Evolutionary conservation across 148 eudicot genomes (phyloP).

Genomic region (Silene uniflora): DNA sequence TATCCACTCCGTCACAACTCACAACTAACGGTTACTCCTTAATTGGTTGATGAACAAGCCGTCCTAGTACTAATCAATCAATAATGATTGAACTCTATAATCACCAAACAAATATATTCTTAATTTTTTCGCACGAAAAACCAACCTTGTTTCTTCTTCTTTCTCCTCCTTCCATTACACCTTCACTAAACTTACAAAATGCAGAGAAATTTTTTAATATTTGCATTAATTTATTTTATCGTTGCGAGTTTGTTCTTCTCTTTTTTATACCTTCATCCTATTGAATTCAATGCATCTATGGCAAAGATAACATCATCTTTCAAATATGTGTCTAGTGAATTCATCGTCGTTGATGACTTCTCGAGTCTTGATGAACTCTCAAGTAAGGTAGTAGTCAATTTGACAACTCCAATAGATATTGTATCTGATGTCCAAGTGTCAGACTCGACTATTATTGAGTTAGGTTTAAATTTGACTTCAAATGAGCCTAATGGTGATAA

Average conservation of each 20-base stretch:
- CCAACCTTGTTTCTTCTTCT: neutral
- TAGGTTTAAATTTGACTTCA: too few species aligned
- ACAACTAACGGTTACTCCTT: too few species aligned
- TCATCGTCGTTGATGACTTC: too few species aligned
- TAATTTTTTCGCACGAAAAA: neutral
- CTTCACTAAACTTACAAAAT: neutral
- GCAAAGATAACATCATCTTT: neutral
- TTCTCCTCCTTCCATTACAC: neutral
- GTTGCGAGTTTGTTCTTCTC: neutral
- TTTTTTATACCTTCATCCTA: neutral
- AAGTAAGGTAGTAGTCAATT: too few species aligned
- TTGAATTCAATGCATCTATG: neutral
- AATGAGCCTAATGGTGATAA: too few species aligned
- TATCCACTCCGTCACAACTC: neutral
- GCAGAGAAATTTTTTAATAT: slow-evolving; percentile 4
- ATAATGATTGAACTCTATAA: neutral
- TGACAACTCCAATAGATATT: too few species aligned
- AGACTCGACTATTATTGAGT: too few species aligned
- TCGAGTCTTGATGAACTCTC: too few species aligned
- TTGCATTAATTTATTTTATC: neutral
- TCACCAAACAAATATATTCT: neutral
- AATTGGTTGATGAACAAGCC: too few species aligned
- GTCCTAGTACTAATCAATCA: neutral
- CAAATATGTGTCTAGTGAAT: too few species aligned
- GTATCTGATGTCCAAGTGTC: too few species aligned